Percentiles rank a stretch among this genome's conserved stretches.
Conservation (phyloP, 2,329 filamentous ascomycete species). For the Aspergillus sp. region DNA sequence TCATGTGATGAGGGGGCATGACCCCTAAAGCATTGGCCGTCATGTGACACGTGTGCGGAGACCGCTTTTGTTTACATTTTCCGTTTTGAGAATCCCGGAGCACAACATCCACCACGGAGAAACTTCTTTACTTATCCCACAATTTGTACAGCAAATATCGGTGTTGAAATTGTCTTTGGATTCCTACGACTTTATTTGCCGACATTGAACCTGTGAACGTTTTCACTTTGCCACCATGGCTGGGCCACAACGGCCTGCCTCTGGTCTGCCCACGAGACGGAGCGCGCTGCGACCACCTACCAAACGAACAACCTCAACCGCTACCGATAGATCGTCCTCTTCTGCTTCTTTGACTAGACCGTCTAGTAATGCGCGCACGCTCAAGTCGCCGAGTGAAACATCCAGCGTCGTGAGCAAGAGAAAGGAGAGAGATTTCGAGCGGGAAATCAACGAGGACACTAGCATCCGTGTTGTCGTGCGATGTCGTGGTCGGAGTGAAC, state of each 20-base stretch:
- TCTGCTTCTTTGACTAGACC: conserved; percentile 65
- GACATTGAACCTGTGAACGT: background rate
- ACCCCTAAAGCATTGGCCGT: conserved; percentile 8
- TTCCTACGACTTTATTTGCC: background rate
- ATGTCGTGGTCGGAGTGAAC: conserved; percentile 84
- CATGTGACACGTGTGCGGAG: conserved; percentile 10
- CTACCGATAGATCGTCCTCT: conserved; percentile 55
- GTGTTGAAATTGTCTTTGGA: background rate
- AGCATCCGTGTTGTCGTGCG: conserved; percentile 98
- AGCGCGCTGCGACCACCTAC: conserved; percentile 46
- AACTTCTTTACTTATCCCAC: conserved; percentile 2
- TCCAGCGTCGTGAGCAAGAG: conserved; percentile 62
- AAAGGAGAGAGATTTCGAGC: conserved; percentile 78
- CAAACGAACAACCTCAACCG: conserved; percentile 47
- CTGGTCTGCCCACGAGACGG: conserved; percentile 44
- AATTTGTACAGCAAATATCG: background rate
- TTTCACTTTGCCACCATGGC: conserved; percentile 40
- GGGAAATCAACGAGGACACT: conserved; percentile 67
- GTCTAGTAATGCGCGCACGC: conserved; percentile 35
- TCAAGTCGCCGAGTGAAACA: conserved; percentile 39
- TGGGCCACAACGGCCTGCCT: conserved; percentile 46
- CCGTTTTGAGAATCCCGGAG: conserved; percentile 13
- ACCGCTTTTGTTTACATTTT: conserved; percentile 27
- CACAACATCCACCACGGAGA: conserved; percentile 9
- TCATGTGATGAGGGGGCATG: conserved; percentile 9